Evolutionary conservation across 805 yeast species (phyloP).

Genomic region (Candida pseudoglaebosa): DNA sequence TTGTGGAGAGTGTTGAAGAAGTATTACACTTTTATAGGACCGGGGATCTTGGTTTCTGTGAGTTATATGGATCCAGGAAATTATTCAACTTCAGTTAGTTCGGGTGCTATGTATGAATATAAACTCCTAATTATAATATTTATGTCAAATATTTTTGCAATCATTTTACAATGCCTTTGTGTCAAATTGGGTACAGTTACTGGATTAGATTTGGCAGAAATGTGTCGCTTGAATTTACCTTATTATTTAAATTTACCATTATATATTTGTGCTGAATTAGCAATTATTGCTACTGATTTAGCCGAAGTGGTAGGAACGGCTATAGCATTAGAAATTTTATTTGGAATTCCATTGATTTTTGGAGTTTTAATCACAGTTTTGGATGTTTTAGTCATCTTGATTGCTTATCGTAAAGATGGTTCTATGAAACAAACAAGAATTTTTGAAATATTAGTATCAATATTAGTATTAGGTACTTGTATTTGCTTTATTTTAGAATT

Average conservation of each 20-base stretch:
- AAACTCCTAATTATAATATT: slow-evolving; percentile 68
- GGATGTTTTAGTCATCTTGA: slow-evolving; percentile 73
- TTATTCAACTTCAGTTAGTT: slow-evolving; percentile 82
- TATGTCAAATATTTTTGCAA: slow-evolving; percentile 79
- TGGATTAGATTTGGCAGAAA: slow-evolving; percentile 82
- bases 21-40: slow-evolving; percentile 72
- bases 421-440: slow-evolving; percentile 69
- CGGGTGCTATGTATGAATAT: slow-evolving; percentile 79
- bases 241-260: slow-evolving; percentile 57
- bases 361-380: slow-evolving; percentile 80
- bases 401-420: slow-evolving; percentile 75
- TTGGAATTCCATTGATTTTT: slow-evolving; percentile 63
- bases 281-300: slow-evolving; percentile 87
- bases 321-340: slow-evolving; percentile 72
- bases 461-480: slow-evolving; percentile 70
- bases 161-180: slow-evolving; percentile 75
- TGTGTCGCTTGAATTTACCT: slow-evolving; percentile 71
- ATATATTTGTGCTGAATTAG: slow-evolving; percentile 74
- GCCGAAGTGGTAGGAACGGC: slow-evolving; percentile 97
- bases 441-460: slow-evolving; percentile 72
- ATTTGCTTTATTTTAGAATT: slow-evolving; percentile 71
- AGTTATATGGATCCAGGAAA: slow-evolving; percentile 96
- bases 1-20: slow-evolving; percentile 34
- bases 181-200: slow-evolving; percentile 87
- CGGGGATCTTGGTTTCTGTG: slow-evolving; percentile 83